Base-by-base conservation (phyloP, 2,329 filamentous ascomycete species). In the Diplodia sapinea region DNA sequence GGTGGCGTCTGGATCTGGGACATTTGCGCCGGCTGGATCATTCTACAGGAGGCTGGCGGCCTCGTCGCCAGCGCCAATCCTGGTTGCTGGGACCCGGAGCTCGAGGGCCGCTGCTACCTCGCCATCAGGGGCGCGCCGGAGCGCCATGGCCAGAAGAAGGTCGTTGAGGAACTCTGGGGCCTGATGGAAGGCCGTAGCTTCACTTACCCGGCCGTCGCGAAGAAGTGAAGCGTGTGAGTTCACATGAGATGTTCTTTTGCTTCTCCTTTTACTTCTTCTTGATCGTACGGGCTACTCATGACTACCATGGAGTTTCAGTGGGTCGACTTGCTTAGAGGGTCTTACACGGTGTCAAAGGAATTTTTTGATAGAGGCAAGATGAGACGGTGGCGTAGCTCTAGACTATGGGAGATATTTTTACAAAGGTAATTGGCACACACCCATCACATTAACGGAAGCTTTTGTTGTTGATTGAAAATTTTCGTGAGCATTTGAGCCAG, bases 1-100 rank as follows among this genome's bases (percentile, higher is more conserved):
- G 76, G 74, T 4, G 77, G 77, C 0, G 74, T 75, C 5, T 78
- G 72, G 71, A 68, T 74, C 6, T 79, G 78, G 78, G 78, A 79
- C 50, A 72, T 79, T 2, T 73, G 71, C 8, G 78, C 77, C 6
- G 78, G 78, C 0, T 79, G 77, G 77, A 69, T 74, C n/a, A 77
- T 79, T 26, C 70, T 79, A 0, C 73, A 78, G 59, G 78, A 79
- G 66, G 76, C 78, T 7, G 77, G 78, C 1, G 78, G 78, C 0
- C 72, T 79, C 13, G 74, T 79, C 1, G 77, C 74, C 1, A 74
- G 72, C 15, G 75, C 76, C 0, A 79, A 79, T 49, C 77, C 77
- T 3, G 74, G 74, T 2, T 70, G 77, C 26, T 79, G 78, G 78
- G 62, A 76, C 0, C 76, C 77, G 0, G 70, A 70, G 0, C 62